A percentile compares a stretch with the other conserved stretches of the same genome.
These are phyloP conservation scores for Macadamia integrifolia DNA, from an alignment of 164 flowering plant genomes.

Conservation along the genomic window DNA sequence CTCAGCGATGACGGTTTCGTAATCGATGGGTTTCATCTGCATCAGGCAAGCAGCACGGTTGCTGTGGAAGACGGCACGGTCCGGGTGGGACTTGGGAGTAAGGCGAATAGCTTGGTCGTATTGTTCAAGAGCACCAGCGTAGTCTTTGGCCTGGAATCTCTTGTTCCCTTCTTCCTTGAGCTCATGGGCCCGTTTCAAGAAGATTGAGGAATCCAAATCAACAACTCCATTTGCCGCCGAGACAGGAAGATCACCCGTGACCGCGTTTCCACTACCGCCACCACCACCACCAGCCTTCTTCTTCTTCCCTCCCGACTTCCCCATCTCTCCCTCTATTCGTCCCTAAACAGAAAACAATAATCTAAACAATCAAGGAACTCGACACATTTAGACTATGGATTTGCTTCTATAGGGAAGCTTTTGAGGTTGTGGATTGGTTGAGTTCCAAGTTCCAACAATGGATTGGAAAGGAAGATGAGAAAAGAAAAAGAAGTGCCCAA, in stretches of 20 bases:
- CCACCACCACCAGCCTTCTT: conserved; percentile 36
- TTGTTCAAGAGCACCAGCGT: conserved; percentile 72
- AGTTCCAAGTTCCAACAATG: too few species aligned
- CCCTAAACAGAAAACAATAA: too few species aligned
- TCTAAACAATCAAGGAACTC: too few species aligned
- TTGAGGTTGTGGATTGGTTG: too few species aligned
- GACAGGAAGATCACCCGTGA: conserved; percentile 11
- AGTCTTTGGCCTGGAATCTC: conserved; percentile 79
- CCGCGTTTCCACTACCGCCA: conserved; percentile 28
- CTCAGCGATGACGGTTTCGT: conserved; percentile 77
- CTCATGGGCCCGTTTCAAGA: conserved; percentile 85
- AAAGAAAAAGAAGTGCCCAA: too few species aligned
- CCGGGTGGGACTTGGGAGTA: conserved; percentile 81
- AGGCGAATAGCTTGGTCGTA: conserved; percentile 82
- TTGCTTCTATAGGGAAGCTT: too few species aligned
- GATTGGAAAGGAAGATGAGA: too few species aligned
- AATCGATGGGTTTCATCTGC: conserved; percentile 95
- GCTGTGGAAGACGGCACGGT: conserved; percentile 94
- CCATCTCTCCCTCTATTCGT: conserved; percentile 36
- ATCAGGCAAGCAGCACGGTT: conserved; percentile 94
- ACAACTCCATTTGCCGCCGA: conserved; percentile 49
- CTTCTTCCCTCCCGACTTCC: conserved; percentile 76
- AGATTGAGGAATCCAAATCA: conserved; percentile 62
- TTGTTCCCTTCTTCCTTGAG: conserved; percentile 94
- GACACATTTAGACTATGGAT: too few species aligned